Base-by-base conservation (phyloP, 257 asterid species). In the Mitragyna speciosa region DNA sequence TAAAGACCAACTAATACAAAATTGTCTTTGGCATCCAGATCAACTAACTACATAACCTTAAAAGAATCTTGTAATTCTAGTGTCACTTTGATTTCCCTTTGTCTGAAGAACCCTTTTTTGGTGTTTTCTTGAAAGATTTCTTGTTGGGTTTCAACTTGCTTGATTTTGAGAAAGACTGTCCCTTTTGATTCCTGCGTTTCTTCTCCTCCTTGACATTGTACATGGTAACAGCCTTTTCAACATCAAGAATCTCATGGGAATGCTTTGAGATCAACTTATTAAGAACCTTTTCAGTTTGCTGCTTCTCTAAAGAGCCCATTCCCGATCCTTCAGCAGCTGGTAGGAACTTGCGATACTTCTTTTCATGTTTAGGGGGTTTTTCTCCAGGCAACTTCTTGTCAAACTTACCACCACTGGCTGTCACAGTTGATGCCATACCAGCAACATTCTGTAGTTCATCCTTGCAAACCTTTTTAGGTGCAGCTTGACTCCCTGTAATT, bases 321-420 rank as follows among this genome's bases (percentile, higher is more conserved):
- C 99, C 99, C 1, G 97, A 89, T 81, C 99, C 99, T 87, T 92
- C 99, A 7, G 79, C 97, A 49, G 90, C 94, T 3, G 99, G 97
- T 31, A 96, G 85, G 82, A 88, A 96, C 99, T 96, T 93, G 73
- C 96, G 86, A 78, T 86, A 92, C 86, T 94, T 94, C 97, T 96
- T 96, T 36, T 94, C 97, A 78, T 92, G 99, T 88, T 96, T 96
- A 11, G 85, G 90, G 56, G 92, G 91, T 81, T 92, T 94, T 82
- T 94, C 98, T 49, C 98, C 98, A 0, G 95, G 93, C 81, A 96
- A 84, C 82, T 96, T 96, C 89, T 96, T 96, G 89, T 96, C 98
- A 79, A 94, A 96, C 79, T 96, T 96, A 67, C 99, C 98, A 73
- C 97, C 97, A 52, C 99, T 96, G n/a, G 99, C 99, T 47, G 99